phyloP scores from a whole-genome alignment of 73 alveolate species.

The Blepharisma japonicum region DNA sequence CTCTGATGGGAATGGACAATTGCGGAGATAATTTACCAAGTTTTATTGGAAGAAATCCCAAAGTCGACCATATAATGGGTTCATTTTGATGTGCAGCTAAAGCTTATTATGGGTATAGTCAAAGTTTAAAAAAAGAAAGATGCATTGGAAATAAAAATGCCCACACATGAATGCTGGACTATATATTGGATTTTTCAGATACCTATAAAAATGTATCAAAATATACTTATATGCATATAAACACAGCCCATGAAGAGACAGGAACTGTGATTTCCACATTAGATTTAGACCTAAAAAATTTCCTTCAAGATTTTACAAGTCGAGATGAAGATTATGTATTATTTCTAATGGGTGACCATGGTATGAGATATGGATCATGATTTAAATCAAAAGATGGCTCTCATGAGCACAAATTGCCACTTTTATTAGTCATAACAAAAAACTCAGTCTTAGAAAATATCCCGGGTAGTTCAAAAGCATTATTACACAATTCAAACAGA shows the following conservation, averaged over 20 bases:
- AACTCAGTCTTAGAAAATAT: background rate
- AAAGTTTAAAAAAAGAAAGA: background rate
- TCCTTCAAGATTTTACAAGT: background rate
- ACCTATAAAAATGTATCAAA: slow-evolving; percentile 15
- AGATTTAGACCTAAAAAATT: slow-evolving; percentile 6
- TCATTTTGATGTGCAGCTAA: slow-evolving; percentile 14
- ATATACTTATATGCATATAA: slow-evolving; percentile 20
- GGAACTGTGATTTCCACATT: slow-evolving; percentile 4
- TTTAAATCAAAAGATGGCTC: slow-evolving; percentile 13
- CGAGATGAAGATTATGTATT: slow-evolving; percentile 3
- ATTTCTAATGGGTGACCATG: slow-evolving; percentile 33
- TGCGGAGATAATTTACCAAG: background rate
- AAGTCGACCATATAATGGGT: slow-evolving; percentile 15
- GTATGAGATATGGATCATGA: slow-evolving; percentile 25
- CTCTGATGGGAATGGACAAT: background rate
- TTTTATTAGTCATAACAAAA: background rate
- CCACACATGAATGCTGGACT: slow-evolving; percentile 22
- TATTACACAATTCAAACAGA: slow-evolving; percentile 24
- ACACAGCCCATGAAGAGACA: slow-evolving; percentile 31
- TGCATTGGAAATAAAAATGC: slow-evolving; percentile 31
- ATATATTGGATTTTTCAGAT: background rate
- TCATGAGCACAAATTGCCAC: slow-evolving; percentile 12
- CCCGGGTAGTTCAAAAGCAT: background rate
- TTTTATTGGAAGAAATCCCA: background rate
- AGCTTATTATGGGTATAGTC: background rate